Evolutionary conservation across 352 stramenopile species (phyloP).

Genomic region (Pythium aristosporum): DNA sequence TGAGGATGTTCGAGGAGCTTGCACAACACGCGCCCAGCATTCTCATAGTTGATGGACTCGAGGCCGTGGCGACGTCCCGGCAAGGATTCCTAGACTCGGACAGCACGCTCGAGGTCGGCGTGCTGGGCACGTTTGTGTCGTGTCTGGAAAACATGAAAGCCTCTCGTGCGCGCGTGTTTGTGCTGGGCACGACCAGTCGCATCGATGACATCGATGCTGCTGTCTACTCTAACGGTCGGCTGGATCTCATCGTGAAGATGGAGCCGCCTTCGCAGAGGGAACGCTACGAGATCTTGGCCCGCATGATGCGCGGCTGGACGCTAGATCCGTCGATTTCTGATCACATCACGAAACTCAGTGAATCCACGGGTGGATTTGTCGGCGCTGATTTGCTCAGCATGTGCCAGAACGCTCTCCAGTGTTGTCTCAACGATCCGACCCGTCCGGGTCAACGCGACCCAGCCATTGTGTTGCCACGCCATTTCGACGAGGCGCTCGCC

Average conservation of each 20-base stretch:
- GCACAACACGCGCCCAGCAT: constrained; percentile 52
- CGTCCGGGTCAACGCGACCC: constrained; percentile 3
- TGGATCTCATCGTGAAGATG: constrained; percentile 96
- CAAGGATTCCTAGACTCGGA: constrained; percentile 50
- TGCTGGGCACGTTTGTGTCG: constrained; percentile 84
- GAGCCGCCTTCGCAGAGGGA: constrained; percentile 91
- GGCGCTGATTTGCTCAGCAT: constrained; percentile 80
- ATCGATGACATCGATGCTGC: constrained; percentile 88
- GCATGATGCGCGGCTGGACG: constrained; percentile 88
- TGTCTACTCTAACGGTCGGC: constrained; percentile 94
- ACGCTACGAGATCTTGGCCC: constrained; percentile 90
- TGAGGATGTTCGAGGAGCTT: constrained; percentile 58
- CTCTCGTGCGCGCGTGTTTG: constrained; percentile 46
- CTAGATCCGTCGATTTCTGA: constrained; percentile 37
- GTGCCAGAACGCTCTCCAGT: constrained; percentile 71
- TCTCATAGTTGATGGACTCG: constrained; percentile 90
- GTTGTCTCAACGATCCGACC: constrained; percentile 46
- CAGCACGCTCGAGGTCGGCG: constrained; percentile 65
- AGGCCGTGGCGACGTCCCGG: constrained; percentile 80
- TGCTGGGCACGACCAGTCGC: constrained; percentile 76
- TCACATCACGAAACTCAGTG: constrained; percentile 89
- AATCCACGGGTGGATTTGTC: constrained; percentile 96
- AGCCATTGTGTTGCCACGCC: constrained; percentile 23
- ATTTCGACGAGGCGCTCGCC: constrained; percentile 88
- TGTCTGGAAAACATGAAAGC: constrained; percentile 76